A percentile compares a stretch with the other conserved stretches of the same genome.
Evolutionary conservation across 2,329 filamentous ascomycete species (phyloP).

Genomic region (Aspergillus melleus): DNA sequence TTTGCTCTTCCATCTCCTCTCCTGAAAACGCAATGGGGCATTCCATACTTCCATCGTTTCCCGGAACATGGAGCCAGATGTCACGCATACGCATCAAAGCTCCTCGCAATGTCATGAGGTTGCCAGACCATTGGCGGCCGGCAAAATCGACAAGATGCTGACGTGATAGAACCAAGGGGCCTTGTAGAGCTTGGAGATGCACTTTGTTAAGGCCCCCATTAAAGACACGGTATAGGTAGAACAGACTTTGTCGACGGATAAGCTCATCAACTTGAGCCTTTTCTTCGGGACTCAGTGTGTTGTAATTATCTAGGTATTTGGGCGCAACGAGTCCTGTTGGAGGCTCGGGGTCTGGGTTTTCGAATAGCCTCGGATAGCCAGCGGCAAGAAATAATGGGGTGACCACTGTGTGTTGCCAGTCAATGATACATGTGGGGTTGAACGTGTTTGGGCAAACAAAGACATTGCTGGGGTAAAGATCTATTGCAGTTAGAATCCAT

Average conservation of each 20-base stretch:
- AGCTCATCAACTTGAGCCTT: constrained; percentile 24
- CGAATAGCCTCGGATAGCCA: constrained; percentile 21
- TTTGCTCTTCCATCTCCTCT: constrained; percentile 11
- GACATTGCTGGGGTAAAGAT: not conserved
- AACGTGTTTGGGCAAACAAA: not conserved
- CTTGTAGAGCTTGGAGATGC: constrained; percentile 21
- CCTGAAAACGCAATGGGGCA: constrained; percentile 18
- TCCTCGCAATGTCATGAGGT: constrained; percentile 22
- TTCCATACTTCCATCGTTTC: constrained; percentile 7
- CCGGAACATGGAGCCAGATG: constrained; percentile 8
- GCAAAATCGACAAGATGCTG: constrained; percentile 25
- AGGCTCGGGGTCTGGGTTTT: constrained; percentile 24
- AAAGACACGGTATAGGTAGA: constrained; percentile 26
- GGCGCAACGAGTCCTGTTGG: constrained; percentile 16
- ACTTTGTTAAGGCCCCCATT: constrained; percentile 23
- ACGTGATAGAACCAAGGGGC: constrained; percentile 16
- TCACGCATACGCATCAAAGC: constrained; percentile 20
- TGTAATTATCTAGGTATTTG: constrained; percentile 18
- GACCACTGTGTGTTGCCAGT: constrained; percentile 28
- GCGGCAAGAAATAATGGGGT: constrained; percentile 19
- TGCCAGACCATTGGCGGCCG: constrained; percentile 25
- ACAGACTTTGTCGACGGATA: constrained; percentile 14
- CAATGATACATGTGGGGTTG: constrained; percentile 21
- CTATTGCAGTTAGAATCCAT: not conserved
- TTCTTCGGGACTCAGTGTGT: constrained; percentile 14